Conservation (phyloP, 2,329 filamentous ascomycete species). For the Fusarium guadeloupense region DNA sequence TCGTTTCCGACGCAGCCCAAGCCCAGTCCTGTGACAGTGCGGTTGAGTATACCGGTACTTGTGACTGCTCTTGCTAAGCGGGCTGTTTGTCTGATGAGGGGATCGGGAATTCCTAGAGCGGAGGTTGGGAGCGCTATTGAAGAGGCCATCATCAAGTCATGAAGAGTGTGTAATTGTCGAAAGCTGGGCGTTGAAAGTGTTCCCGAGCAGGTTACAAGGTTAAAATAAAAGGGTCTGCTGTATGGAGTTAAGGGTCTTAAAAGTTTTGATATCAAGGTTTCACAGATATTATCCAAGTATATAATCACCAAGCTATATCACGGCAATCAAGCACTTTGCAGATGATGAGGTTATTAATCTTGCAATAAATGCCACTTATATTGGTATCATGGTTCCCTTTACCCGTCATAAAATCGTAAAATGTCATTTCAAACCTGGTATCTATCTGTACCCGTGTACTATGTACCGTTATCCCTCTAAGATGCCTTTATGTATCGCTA, state of each 20-base stretch:
- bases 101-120: constrained; percentile 39
- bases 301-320: no score
- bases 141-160: constrained; percentile 29
- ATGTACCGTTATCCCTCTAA: background rate
- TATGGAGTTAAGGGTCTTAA: no score
- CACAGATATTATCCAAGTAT: no score
- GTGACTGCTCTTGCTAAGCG: constrained; percentile 31
- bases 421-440: constrained; percentile 25
- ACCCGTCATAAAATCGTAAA: constrained; percentile 39
- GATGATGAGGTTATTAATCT: constrained; percentile 19
- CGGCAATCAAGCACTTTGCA: no score
- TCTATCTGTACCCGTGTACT: background rate
- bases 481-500: background rate
- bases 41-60: constrained; percentile 28
- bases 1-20: constrained; percentile 26
- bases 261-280: no score
- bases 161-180: background rate
- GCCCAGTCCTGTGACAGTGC: constrained; percentile 22
- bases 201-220: no score
- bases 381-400: constrained; percentile 33
- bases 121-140: constrained; percentile 42
- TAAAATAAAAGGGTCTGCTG: no score
- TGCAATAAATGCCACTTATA: constrained; percentile 22
- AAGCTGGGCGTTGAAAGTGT: constrained; percentile 5
- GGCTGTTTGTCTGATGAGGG: constrained; percentile 37